These are phyloP conservation scores for Coniochaeta ligniaria DNA, from an alignment of 2,329 filamentous ascomycete species.

Conservation along the genomic window DNA sequence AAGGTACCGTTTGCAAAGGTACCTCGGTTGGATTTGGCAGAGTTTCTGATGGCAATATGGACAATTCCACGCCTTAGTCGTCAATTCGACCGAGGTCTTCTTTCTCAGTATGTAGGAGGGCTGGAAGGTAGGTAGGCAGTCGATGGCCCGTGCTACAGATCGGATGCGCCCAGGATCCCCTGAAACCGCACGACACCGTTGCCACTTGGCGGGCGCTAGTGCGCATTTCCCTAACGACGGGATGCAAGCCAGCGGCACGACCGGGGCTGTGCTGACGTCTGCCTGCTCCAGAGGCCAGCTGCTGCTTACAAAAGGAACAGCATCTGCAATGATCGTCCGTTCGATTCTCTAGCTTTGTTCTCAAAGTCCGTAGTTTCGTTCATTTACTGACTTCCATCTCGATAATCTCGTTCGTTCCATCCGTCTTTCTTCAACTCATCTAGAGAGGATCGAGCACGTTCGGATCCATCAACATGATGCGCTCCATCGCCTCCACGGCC, in stretches of 20 bases:
- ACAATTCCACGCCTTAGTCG: too few relatives aligned
- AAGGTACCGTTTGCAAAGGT: too few relatives aligned
- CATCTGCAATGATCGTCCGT: neutral
- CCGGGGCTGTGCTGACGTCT: slow-evolving; percentile 3
- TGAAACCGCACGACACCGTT: neutral
- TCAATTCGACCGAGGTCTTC: too few relatives aligned
- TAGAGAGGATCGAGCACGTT: neutral
- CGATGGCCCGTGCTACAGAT: neutral
- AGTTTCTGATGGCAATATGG: too few relatives aligned
- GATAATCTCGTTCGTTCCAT: neutral
- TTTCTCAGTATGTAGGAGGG: too few relatives aligned
- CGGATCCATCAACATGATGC: neutral
- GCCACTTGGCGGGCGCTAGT: neutral
- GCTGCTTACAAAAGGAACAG: neutral
- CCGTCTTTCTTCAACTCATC: neutral
- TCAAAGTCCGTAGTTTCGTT: neutral
- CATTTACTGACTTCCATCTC: neutral
- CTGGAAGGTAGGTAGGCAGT: too few relatives aligned
- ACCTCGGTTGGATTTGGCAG: too few relatives aligned
- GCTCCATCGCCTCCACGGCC: neutral
- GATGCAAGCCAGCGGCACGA: slow-evolving; percentile 2
- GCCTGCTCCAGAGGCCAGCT: neutral
- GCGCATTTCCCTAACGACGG: neutral
- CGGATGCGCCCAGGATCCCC: neutral
- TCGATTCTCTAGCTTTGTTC: neutral